phyloP scores from a whole-genome alignment of 106 monocot genomes.

The Posidonia australis region DNA sequence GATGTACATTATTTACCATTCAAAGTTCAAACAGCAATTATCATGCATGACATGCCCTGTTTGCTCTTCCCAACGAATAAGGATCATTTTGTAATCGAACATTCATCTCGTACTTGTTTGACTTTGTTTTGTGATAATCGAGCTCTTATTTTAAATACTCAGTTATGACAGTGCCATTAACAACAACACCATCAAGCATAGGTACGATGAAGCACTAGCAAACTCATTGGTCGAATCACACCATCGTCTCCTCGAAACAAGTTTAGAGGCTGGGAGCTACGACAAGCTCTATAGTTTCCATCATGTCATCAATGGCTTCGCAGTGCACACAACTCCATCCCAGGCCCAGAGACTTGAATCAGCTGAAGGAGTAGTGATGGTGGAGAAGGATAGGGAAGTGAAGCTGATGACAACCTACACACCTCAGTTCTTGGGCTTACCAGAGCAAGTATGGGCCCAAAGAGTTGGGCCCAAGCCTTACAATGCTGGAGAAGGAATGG shows the following conservation, averaged over 20 bases:
- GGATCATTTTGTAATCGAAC: background rate
- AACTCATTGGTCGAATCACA: constrained; percentile 32
- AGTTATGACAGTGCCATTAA: background rate
- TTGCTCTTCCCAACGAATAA: background rate
- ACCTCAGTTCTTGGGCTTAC: constrained; percentile 44
- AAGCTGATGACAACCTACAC: constrained; percentile 67
- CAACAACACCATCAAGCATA: background rate
- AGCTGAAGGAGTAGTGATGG: constrained; percentile 18
- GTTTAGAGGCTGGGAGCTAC: constrained; percentile 32
- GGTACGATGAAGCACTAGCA: background rate
- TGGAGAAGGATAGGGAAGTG: constrained; percentile 44
- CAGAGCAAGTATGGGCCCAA: constrained; percentile 27
- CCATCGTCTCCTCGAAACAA: constrained; percentile 35
- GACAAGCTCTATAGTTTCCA: constrained; percentile 64
- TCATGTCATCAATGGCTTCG: constrained; percentile 69
- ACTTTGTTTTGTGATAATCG: background rate
- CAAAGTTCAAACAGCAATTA: background rate
- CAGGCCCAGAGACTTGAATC: constrained; percentile 35
- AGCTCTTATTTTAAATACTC: background rate
- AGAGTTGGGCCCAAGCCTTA: constrained; percentile 6
- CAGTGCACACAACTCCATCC: constrained; percentile 56
- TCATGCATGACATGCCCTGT: background rate
- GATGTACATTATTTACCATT: background rate
- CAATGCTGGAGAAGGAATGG: constrained; percentile 53
- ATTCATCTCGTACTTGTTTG: background rate